These are phyloP conservation scores for Candida vaughaniae DNA, from an alignment of 805 yeast species.

Conservation along the genomic window DNA sequence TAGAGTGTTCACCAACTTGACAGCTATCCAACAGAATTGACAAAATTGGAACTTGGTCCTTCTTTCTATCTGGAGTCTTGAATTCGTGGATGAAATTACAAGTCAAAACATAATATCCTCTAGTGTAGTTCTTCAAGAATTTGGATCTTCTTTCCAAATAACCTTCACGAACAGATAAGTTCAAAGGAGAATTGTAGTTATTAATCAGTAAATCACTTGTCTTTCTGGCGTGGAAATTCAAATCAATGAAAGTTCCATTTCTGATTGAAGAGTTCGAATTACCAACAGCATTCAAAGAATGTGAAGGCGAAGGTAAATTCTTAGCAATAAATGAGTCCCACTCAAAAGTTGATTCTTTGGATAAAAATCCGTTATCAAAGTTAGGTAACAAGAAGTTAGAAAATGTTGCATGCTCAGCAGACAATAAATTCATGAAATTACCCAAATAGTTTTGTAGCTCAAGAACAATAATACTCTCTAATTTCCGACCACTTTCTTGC, in stretches of 20 bases:
- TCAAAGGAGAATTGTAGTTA: constrained; percentile 66
- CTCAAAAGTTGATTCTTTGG: constrained; percentile 77
- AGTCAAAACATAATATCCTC: constrained; percentile 89
- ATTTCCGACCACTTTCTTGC: constrained; percentile 82
- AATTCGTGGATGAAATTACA: constrained; percentile 89
- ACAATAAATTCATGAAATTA: constrained; percentile 66
- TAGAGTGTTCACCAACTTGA: constrained; percentile 77
- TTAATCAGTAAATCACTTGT: constrained; percentile 59
- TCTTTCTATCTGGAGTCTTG: constrained; percentile 76
- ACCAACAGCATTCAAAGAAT: constrained; percentile 26
- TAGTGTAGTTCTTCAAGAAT: constrained; percentile 84
- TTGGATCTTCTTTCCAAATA: constrained; percentile 86
- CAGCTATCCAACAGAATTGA: constrained; percentile 79
- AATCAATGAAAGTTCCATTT: constrained; percentile 40
- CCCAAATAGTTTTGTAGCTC: constrained; percentile 84
- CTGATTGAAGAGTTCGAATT: constrained; percentile 24
- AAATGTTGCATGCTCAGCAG: constrained; percentile 71
- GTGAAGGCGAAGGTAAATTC: constrained; percentile 46
- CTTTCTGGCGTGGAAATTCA: constrained; percentile 36
- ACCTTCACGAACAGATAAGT: constrained; percentile 68
- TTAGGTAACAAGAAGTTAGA: constrained; percentile 65
- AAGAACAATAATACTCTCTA: constrained; percentile 79
- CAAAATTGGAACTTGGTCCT: constrained; percentile 79
- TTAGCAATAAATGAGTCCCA: constrained; percentile 82
- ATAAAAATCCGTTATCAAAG: constrained; percentile 54